Conservation (phyloP, 495 filamentous ascomycete genomes). For the Thozetella sp. region DNA sequence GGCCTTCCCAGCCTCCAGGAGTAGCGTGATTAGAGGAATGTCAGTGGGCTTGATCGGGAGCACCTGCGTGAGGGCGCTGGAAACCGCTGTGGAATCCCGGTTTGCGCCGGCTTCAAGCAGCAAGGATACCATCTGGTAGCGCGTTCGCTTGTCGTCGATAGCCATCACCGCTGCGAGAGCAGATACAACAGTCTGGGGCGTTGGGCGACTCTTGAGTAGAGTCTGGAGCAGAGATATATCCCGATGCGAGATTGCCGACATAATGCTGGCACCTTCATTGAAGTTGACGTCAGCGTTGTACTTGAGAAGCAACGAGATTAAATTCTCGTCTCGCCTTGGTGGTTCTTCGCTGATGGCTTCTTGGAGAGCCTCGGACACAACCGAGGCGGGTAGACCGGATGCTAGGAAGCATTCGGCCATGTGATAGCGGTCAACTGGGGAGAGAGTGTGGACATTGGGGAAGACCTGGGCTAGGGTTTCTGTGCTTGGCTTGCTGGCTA, state of each 20-base stretch:
- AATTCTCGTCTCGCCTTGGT: constrained; percentile 36
- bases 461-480: constrained; percentile 40
- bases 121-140: constrained; percentile 39
- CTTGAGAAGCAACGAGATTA: constrained; percentile 42
- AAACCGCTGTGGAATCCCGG: constrained; percentile 27
- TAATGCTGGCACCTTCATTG: constrained; percentile 40
- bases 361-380: constrained; percentile 37
- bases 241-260: constrained; percentile 35
- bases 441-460: constrained; percentile 29
- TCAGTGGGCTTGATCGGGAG: constrained; percentile 34
- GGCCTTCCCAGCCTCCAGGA: constrained; percentile 40
- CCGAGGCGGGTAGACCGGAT: constrained; percentile 31
- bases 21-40: constrained; percentile 29
- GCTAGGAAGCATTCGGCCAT: constrained; percentile 39
- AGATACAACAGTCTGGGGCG: constrained; percentile 32
- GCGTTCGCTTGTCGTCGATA: constrained; percentile 20
- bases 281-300: constrained; percentile 46
- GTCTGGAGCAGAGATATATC: constrained; percentile 34
- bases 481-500: constrained; percentile 34
- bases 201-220: constrained; percentile 34
- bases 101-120: constrained; percentile 38
- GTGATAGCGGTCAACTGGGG: constrained; percentile 31
- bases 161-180: constrained; percentile 38
- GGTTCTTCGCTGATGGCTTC: constrained; percentile 41
- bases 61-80: constrained; percentile 30